Evolutionary conservation across 331 rosid genomes (phyloP).

Genomic region (Pyrus hybrid): DNA sequence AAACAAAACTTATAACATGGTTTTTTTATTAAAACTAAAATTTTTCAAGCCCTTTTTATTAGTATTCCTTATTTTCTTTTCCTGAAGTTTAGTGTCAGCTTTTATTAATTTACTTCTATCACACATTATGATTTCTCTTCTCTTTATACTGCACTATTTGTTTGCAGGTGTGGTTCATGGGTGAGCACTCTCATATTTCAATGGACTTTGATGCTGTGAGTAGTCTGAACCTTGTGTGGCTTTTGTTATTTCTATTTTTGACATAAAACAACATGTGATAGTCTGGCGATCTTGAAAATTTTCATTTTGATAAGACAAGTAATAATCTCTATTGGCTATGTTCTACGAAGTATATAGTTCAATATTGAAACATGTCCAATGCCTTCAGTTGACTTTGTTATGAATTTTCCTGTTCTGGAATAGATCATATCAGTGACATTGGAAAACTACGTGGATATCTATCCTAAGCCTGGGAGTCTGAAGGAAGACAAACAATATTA

Average conservation of each 20-base stretch:
- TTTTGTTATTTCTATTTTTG: not conserved
- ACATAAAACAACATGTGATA: not conserved
- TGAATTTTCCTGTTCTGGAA: conserved; percentile 23
- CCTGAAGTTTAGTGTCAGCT: not conserved
- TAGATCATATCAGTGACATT: conserved; percentile 77
- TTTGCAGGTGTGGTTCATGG: conserved; percentile 82
- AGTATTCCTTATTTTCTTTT: too few relatives aligned
- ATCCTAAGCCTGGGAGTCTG: conserved; percentile 16
- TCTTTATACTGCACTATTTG: not conserved
- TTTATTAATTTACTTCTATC: not conserved
- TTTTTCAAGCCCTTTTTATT: too few relatives aligned
- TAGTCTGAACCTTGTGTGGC: conserved; percentile 16
- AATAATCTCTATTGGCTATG: too few relatives aligned
- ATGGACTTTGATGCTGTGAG: conserved; percentile 86
- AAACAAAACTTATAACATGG: too few relatives aligned
- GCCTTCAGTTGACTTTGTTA: conserved; percentile 1
- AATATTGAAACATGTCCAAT: not conserved
- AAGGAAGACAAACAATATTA: conserved; percentile 34
- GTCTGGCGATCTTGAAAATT: not conserved
- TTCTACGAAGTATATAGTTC: not conserved
- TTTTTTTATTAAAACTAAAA: too few relatives aligned
- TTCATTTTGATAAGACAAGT: not conserved
- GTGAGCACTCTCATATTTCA: conserved; percentile 85
- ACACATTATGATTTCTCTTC: not conserved
- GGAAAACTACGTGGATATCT: conserved; percentile 60